Base-by-base conservation (phyloP, 257 asterid genomes). In the Misopates orontium region DNA sequence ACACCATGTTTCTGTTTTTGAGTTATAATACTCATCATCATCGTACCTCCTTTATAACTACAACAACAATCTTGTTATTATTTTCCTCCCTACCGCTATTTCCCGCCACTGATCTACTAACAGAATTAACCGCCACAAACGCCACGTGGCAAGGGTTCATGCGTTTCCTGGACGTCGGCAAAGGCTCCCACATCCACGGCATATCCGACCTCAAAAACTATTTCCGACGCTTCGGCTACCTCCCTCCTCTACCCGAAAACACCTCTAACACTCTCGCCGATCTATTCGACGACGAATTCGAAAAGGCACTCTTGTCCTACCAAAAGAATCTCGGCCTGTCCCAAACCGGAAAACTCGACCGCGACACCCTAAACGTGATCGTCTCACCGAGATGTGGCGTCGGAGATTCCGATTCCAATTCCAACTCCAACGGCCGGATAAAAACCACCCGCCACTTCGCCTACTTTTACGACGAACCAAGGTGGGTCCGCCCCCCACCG, bases 211-310 rank as follows among this genome's bases (percentile, higher is more conserved):
- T 92, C 60, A 92, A 92, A 73, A 65, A 69, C 57, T 89, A 92
- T 76, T 87, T 92, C 75, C 83, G 76, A 44, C 88, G 89, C 16
- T 92, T 92, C 39, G 98, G 98, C 19, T 92, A 92, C 77, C 76
- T 87, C 18, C 17, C 72, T 0, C 10, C 23, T 17, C 71, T 83
- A n/a, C 69, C 82, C 39, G 58, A 63, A 1, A 65, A 67, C 36
- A 28, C 36, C 7, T n/a, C n/a, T n/a, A 20, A 0, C 1, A 80
- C 64, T 60, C 68, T 82, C 59, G 73, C 87, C 4, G 89, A 92
- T 59, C 10, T 79, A 2, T 92, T 87, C 59, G 98, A 89, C 13
- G 79, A 84, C 0, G 79, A 84, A 0, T 72, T 92, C 18, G 93
- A 92, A 47, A 49, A 73, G 0, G 96, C 96, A 0, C 58, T 92